Percentiles rank a stretch among this genome's conserved stretches.
Conservation (phyloP, 2,329 filamentous ascomycete genomes). For the Penicillium crustosum region DNA sequence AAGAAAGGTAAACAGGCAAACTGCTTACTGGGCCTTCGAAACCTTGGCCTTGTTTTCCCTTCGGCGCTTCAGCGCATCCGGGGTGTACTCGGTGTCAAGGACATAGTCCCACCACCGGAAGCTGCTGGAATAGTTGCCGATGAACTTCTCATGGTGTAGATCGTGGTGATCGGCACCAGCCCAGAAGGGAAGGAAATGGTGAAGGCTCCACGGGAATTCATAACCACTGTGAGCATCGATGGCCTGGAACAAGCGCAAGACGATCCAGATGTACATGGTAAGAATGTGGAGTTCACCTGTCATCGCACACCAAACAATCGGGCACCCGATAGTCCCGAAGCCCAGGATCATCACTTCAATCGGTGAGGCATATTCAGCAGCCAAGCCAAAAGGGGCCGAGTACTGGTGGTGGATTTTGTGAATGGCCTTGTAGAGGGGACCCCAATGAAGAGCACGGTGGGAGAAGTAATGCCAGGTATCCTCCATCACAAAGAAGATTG, state of each 20-base stretch:
- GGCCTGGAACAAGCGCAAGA: slow-evolving; percentile 89
- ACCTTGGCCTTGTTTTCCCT: slow-evolving; percentile 56
- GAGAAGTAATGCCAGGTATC: slow-evolving; percentile 99
- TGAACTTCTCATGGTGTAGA: slow-evolving; percentile 95
- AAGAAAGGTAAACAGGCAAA: background rate
- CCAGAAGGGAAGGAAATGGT: slow-evolving; percentile 97
- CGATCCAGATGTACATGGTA: slow-evolving; percentile 98
- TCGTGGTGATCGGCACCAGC: slow-evolving; percentile 96
- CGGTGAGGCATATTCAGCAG: slow-evolving; percentile 95
- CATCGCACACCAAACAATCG: slow-evolving; percentile 78
- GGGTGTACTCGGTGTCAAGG: slow-evolving; percentile 88
- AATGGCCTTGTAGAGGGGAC: slow-evolving; percentile 90
- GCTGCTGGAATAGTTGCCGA: slow-evolving; percentile 95
- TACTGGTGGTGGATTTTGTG: slow-evolving; percentile 99
- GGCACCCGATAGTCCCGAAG: slow-evolving; percentile 77
- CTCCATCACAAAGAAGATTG: slow-evolving; percentile 91
- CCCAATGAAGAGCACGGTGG: slow-evolving; percentile 90
- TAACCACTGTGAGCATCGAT: slow-evolving; percentile 98
- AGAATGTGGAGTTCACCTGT: slow-evolving; percentile 88
- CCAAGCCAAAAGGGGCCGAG: slow-evolving; percentile 92
- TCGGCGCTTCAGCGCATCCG: slow-evolving; percentile 80
- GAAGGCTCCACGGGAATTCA: slow-evolving; percentile 96
- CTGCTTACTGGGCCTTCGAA: slow-evolving; percentile 29
- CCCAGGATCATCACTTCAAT: slow-evolving; percentile 96
- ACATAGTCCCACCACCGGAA: slow-evolving; percentile 99